Evolutionary conservation across 2,329 filamentous ascomycete genomes (phyloP).

Genomic region (Paraphaeosphaeria minitans): DNA sequence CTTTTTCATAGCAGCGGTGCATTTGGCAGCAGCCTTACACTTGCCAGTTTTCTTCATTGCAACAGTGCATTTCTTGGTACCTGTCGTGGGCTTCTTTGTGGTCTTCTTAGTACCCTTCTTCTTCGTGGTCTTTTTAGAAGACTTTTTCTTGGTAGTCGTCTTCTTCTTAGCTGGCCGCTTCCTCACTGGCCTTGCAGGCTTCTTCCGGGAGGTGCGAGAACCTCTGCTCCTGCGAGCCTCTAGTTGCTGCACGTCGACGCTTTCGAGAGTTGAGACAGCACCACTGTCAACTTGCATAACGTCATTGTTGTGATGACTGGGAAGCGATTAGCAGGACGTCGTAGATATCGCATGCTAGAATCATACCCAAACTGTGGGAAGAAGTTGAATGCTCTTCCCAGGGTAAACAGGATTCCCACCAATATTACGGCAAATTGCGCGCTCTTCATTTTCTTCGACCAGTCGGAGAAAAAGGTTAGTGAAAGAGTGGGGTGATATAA

Average conservation of each 20-base stretch:
- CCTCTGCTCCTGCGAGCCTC: constrained; percentile 1
- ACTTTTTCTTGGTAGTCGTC: background rate
- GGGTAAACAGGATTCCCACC: constrained; percentile 4
- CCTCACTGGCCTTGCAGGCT: background rate
- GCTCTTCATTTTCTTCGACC: background rate
- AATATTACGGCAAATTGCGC: background rate
- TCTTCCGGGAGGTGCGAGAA: constrained; percentile 1
- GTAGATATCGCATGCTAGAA: background rate
- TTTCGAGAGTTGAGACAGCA: background rate
- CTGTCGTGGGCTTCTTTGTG: background rate
- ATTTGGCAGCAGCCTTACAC: background rate
- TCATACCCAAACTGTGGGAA: background rate
- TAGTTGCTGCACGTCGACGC: constrained; percentile 1
- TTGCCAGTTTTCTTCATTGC: background rate
- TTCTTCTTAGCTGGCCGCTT: constrained; percentile 4
- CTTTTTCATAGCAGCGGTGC: background rate
- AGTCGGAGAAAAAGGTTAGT: background rate
- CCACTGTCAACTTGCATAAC: constrained; percentile 1
- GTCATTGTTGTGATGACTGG: background rate
- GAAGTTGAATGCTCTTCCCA: background rate
- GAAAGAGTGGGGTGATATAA: background rate
- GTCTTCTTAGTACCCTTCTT: constrained; percentile 2
- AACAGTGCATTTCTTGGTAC: background rate
- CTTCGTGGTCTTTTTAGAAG: background rate
- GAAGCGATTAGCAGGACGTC: background rate